Evolutionary conservation across 768 basidiomycete genomes (phyloP), one percentile per base, ranked within the genome.

Genomic region (Suillus occidentalis): DNA sequence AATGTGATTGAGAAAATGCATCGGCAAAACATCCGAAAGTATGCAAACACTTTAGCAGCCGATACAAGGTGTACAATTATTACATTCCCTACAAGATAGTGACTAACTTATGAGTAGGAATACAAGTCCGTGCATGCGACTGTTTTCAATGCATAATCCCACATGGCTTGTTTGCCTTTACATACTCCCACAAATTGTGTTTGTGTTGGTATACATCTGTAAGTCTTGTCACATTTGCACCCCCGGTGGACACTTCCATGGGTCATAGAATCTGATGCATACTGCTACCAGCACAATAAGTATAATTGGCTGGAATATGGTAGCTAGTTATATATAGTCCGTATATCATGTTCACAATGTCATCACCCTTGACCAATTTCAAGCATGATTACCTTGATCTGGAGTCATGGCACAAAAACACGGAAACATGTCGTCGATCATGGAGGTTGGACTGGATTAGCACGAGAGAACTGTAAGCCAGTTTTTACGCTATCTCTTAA

Each of bases 1-100:
- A 20, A 67, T 22, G 63, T 59, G 52, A 66, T 47, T 7, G 56
- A 81, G 61, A 79, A 79, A 22, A 80, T 78, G 3, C 28, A 28
- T 28, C 28, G 28, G 28, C 28, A 28, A 28, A 28, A 28, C 28
- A 28, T 28, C 28, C 28, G 28, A 28, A 28, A 28, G 28, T 28
- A 28, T 28, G 28, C 28, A 28, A 49, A 47, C 45, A 20, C n/a
- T 12, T 1, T 47, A 22, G 20, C 45, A 22, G n/a, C n/a, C 45
- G 12, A 12, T 47, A 22, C 45, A 47, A 47, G 45, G 45, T 12
- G n/a, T 47, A 47, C 45, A 47, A 47, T 4, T 22, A 10, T n/a
- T 22, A 3, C 45, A 47, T 47, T 47, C 5, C 10, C 45, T 47
- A 47, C 45, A 47, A 47, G 9, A 10, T 22, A 4, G 3, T 47